These are phyloP conservation scores for Phytophthora meadii DNA, from an alignment of 352 stramenopile genomes.

Conservation along the genomic window DNA sequence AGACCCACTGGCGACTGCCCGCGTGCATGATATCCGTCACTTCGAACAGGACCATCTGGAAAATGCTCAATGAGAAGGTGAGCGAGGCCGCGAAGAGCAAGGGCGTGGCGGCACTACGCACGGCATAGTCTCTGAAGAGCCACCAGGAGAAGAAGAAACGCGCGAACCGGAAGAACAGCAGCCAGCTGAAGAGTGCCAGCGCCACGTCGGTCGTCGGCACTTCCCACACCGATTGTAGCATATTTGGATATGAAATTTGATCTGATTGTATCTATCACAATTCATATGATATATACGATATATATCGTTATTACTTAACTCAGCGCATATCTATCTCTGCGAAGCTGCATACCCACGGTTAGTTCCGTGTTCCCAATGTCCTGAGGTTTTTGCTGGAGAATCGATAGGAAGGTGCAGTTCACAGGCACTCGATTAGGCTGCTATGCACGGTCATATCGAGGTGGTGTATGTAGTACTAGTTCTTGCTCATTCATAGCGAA, in stretches of 20 bases:
- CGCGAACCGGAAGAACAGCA: conserved; percentile 70
- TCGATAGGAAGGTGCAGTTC: conserved; percentile 42
- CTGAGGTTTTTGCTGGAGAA: conserved; percentile 54
- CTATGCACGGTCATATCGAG: conserved; percentile 57
- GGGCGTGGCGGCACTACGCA: conserved; percentile 61
- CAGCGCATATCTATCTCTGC: no score
- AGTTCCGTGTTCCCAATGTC: conserved; percentile 17
- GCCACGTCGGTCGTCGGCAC: conserved; percentile 42
- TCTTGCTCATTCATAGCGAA: conserved; percentile 29
- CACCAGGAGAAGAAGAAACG: conserved; percentile 86
- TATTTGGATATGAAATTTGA: neutral
- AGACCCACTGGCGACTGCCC: conserved; percentile 76
- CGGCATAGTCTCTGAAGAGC: conserved; percentile 87
- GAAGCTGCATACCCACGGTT: no score
- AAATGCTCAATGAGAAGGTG: conserved; percentile 82
- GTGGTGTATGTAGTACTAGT: conserved; percentile 56
- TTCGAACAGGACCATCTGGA: conserved; percentile 85
- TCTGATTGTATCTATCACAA: no score
- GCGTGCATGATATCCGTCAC: conserved; percentile 73
- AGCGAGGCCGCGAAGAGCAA: conserved; percentile 79
- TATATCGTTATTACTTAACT: no score
- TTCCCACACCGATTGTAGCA: conserved; percentile 14
- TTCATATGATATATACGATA: no score
- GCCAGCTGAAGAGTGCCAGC: conserved; percentile 51
- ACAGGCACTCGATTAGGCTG: conserved; percentile 54